These are phyloP conservation scores for Boletellus deceptivus DNA, from an alignment of 1,284 basidiomycete species.

Conservation along the genomic window DNA sequence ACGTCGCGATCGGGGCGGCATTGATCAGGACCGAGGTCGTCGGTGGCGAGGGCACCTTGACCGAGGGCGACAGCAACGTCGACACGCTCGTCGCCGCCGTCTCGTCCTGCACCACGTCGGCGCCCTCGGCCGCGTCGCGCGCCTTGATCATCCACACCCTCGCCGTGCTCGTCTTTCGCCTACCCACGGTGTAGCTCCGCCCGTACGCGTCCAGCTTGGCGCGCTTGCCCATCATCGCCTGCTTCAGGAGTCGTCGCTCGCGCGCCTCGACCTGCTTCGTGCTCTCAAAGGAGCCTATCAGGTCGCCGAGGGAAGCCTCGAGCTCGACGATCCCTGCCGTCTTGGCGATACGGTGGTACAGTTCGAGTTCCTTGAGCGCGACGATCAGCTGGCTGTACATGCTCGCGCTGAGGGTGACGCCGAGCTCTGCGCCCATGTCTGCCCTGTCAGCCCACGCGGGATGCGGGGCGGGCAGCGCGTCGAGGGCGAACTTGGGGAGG, in stretches of 20 bases:
- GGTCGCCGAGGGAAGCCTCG: conserved; percentile 48
- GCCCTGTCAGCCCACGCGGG: conserved; percentile 68
- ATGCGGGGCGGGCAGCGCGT: conserved; percentile 55
- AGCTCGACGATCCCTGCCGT: conserved; percentile 64
- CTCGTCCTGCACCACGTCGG: conserved; percentile 15
- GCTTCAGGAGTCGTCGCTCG: conserved; percentile 40
- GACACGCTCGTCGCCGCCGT: conserved; percentile 12
- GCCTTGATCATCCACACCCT: conserved; percentile 94
- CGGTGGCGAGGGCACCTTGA: conserved; percentile 33
- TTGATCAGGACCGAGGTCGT: conserved; percentile 77
- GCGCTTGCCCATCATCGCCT: conserved; percentile 40
- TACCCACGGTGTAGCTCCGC: conserved; percentile 79
- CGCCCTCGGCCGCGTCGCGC: conserved; percentile 49
- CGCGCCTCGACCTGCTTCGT: conserved; percentile 55
- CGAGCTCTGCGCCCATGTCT: conserved; percentile 59
- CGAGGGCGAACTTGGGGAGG: conserved; percentile 68
- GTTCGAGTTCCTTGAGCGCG: conserved; percentile 71
- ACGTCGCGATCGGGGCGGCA: conserved; percentile 72
- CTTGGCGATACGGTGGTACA: conserved; percentile 67
- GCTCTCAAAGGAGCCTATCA: conserved; percentile 68
- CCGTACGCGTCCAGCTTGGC: conserved; percentile 70
- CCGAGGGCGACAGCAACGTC: conserved; percentile 19
- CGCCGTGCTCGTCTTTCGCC: conserved; percentile 83
- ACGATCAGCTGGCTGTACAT: conserved; percentile 70
- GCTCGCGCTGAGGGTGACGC: conserved; percentile 63